Evolutionary conservation across 345 rosid genomes (phyloP).

Genomic region (Laguncularia racemosa): DNA sequence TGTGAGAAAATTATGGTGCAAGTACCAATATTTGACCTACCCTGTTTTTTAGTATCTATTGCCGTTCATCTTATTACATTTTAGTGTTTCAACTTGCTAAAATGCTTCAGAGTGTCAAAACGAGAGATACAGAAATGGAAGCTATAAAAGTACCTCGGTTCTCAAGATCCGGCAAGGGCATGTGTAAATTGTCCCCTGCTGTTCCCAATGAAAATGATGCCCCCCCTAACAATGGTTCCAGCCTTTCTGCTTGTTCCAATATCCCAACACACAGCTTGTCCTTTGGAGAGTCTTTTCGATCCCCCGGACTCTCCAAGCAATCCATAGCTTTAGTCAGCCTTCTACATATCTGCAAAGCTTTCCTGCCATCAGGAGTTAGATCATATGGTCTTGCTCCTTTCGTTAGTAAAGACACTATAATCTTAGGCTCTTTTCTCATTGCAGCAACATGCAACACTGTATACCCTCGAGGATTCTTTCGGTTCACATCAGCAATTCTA

Average conservation of each 20-base stretch:
- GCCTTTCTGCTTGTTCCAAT: slow-evolving; percentile 60
- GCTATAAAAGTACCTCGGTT: slow-evolving; percentile 50
- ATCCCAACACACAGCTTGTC: slow-evolving; percentile 75
- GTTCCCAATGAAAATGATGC: slow-evolving; percentile 54
- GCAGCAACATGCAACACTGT: slow-evolving; percentile 81
- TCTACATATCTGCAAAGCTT: slow-evolving; percentile 63
- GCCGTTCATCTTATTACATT: not conserved
- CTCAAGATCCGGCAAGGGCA: slow-evolving; percentile 66
- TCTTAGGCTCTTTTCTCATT: slow-evolving; percentile 69
- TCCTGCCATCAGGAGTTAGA: slow-evolving; percentile 64
- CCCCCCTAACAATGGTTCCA: slow-evolving; percentile 53
- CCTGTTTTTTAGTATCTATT: no score
- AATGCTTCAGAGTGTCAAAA: not conserved
- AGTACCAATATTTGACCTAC: no score
- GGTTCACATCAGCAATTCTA: slow-evolving; percentile 61
- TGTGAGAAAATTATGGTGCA: no score
- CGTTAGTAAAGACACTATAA: slow-evolving; percentile 58
- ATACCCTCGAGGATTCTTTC: slow-evolving; percentile 53
- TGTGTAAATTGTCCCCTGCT: slow-evolving; percentile 68
- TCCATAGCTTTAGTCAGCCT: slow-evolving; percentile 53
- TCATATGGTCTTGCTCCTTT: slow-evolving; percentile 71
- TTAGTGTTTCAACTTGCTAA: not conserved
- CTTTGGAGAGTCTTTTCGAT: slow-evolving; percentile 49
- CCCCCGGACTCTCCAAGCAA: slow-evolving; percentile 37
- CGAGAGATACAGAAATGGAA: not conserved